Evolutionary conservation across 2,329 filamentous ascomycete species (phyloP).

Genomic region (Septoria petroselini): DNA sequence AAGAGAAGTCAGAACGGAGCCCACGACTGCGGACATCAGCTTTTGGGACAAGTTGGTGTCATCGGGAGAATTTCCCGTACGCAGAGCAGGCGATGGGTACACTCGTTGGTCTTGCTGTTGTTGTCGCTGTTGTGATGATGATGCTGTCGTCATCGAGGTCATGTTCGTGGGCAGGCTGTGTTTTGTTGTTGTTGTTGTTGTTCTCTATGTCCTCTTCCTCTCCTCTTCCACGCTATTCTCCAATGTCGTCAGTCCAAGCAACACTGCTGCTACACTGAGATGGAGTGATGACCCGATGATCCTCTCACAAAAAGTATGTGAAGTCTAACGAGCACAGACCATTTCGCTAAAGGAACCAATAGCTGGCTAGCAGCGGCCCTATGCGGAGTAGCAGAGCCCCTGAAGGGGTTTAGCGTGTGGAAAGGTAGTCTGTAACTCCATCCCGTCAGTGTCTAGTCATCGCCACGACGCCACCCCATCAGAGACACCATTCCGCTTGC

Average conservation of each 20-base stretch:
- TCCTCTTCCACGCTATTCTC: too few species aligned
- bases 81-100: conserved; percentile 20
- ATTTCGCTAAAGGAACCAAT: too few species aligned
- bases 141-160: background rate
- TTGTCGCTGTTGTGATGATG: background rate
- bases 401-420: too few species aligned
- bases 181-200: background rate
- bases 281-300: conserved; percentile 18
- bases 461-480: too few species aligned
- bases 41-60: conserved; percentile 82
- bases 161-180: too few species aligned
- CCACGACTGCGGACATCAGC: conserved; percentile 90
- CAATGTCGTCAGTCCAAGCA: background rate
- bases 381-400: too few species aligned
- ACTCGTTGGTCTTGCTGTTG: conserved; percentile 5
- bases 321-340: too few species aligned
- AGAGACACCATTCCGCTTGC: too few species aligned
- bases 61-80: conserved; percentile 33
- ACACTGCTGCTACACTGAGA: conserved; percentile 1
- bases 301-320: too few species aligned
- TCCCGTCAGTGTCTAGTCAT: too few species aligned
- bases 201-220: too few species aligned
- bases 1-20: conserved; percentile 84
- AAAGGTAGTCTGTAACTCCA: too few species aligned
- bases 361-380: background rate